phyloP scores from a whole-genome alignment of 2,329 filamentous ascomycete genomes.

The Xylariaceae sp. region DNA sequence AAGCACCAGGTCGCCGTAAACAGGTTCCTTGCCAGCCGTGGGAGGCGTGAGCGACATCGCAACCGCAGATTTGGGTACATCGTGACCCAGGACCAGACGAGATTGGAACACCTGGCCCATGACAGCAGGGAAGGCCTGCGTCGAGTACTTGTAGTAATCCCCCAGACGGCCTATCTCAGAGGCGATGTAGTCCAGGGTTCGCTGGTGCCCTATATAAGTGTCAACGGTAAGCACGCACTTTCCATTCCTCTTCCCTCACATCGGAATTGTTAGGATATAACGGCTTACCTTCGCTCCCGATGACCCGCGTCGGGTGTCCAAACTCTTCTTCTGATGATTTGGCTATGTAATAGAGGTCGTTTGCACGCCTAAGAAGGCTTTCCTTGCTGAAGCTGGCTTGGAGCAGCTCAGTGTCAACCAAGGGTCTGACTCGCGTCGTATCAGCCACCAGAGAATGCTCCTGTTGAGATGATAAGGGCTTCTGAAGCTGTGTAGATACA shows the following conservation, averaged over 20 bases:
- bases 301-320: constrained; percentile 72
- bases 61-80: constrained; percentile 55
- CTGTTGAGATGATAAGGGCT: constrained; percentile 32
- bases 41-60: constrained; percentile 72
- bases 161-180: constrained; percentile 59
- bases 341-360: constrained; percentile 67
- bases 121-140: constrained; percentile 68
- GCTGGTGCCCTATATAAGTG: constrained; percentile 59
- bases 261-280: neutral
- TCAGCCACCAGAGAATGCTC: constrained; percentile 15
- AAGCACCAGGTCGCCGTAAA: constrained; percentile 64
- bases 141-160: constrained; percentile 66
- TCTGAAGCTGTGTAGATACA: constrained; percentile 33
- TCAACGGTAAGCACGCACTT: constrained; percentile 6
- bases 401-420: constrained; percentile 60
- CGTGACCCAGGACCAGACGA: constrained; percentile 60
- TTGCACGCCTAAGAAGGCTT: constrained; percentile 60
- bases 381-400: constrained; percentile 61
- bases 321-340: constrained; percentile 64
- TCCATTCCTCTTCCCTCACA: neutral
- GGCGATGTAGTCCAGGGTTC: constrained; percentile 68
- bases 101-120: constrained; percentile 65
- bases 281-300: constrained; percentile 65
- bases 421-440: constrained; percentile 37
- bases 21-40: constrained; percentile 63